Evolutionary conservation across 2,329 filamentous ascomycete genomes (phyloP).

Genomic region (Hymenoscyphus repandus): DNA sequence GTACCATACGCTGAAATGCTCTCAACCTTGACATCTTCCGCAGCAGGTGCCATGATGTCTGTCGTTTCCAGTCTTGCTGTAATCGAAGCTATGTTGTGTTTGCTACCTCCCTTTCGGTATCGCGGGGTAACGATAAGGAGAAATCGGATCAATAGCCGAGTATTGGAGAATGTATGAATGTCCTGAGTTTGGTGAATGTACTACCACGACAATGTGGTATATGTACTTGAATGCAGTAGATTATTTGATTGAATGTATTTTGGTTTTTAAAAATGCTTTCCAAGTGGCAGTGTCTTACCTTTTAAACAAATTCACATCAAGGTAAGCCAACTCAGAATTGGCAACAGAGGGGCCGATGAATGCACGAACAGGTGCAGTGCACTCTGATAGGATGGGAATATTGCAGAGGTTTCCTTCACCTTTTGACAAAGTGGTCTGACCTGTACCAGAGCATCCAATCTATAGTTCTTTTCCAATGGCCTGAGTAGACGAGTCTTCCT

Average conservation of each 20-base stretch:
- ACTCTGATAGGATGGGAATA: background rate
- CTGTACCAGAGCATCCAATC: background rate
- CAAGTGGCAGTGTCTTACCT: conserved; percentile 2
- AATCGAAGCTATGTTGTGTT: background rate
- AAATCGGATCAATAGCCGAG: too few relatives aligned
- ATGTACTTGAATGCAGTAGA: background rate
- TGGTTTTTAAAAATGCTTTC: background rate
- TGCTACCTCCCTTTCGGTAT: background rate
- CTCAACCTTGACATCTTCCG: conserved; percentile 36
- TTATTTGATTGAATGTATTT: background rate
- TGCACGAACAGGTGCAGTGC: background rate
- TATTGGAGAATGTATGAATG: too few relatives aligned
- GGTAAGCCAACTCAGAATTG: background rate
- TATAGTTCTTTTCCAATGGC: background rate
- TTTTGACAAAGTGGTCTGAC: conserved; percentile 5
- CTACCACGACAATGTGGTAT: conserved; percentile 8
- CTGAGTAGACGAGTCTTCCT: conserved; percentile 3
- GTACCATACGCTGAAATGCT: conserved; percentile 60
- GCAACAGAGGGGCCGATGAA: background rate
- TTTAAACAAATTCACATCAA: background rate
- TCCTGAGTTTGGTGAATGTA: too few relatives aligned
- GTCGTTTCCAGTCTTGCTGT: background rate
- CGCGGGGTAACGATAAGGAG: too few relatives aligned
- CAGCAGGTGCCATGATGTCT: conserved; percentile 18
- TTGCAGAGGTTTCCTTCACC: background rate